phyloP scores from a whole-genome alignment of 345 rosid species.

The Trapa incisa region DNA sequence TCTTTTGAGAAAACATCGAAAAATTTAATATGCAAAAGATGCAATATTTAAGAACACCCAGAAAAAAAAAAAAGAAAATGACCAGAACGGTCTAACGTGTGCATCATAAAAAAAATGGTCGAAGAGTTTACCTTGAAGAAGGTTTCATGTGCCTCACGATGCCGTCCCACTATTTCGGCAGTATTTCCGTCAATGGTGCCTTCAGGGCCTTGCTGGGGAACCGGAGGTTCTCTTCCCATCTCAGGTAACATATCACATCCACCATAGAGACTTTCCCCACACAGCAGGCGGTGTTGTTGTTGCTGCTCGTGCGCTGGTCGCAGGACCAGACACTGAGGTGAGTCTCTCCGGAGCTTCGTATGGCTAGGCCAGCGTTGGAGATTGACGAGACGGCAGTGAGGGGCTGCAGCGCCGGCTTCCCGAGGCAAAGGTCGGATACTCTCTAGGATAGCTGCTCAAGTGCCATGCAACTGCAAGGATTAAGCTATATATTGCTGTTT shows the following conservation, averaged over 20 bases:
- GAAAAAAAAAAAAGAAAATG: no score
- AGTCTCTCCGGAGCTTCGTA: slow-evolving; percentile 46
- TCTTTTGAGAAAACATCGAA: no score
- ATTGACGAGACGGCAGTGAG: slow-evolving; percentile 44
- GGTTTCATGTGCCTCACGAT: slow-evolving; percentile 49
- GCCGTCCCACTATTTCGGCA: slow-evolving; percentile 29
- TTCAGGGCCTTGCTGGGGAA: slow-evolving; percentile 46
- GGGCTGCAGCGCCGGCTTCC: slow-evolving; percentile 72
- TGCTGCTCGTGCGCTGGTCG: slow-evolving; percentile 18
- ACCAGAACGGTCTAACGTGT: no score
- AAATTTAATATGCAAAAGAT: no score
- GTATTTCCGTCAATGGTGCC: slow-evolving; percentile 51
- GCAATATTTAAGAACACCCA: no score
- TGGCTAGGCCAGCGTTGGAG: slow-evolving; percentile 39
- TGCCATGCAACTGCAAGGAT: slow-evolving; percentile 48
- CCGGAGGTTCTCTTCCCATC: slow-evolving; percentile 35
- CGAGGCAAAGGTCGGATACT: slow-evolving; percentile 84
- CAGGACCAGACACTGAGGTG: slow-evolving; percentile 75
- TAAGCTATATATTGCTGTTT: not conserved
- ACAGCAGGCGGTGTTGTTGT: slow-evolving; percentile 16
- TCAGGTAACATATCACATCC: slow-evolving; percentile 73
- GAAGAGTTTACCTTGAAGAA: slow-evolving; percentile 15
- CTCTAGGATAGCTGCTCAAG: slow-evolving; percentile 40
- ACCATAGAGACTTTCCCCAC: slow-evolving; percentile 82
- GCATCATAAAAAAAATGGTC: not conserved